These are phyloP conservation scores for Bretziella fagacearum DNA, from an alignment of 2,329 filamentous ascomycete genomes.

Conservation along the genomic window DNA sequence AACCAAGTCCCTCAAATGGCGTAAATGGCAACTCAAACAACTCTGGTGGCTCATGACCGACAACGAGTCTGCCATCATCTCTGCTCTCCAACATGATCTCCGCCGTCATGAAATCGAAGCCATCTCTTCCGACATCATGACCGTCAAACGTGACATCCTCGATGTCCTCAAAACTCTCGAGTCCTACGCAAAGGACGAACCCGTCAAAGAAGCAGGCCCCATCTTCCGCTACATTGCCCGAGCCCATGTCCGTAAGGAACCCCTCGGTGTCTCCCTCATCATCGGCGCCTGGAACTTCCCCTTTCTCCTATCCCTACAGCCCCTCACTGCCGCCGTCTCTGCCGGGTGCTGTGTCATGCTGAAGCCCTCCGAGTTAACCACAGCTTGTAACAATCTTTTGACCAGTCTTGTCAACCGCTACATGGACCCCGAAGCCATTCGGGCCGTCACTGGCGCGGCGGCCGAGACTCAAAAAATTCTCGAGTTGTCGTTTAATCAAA, in stretches of 20 bases:
- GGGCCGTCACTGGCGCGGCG: slow-evolving; percentile 21
- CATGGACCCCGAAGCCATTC: slow-evolving; percentile 25
- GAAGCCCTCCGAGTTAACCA: slow-evolving; percentile 28
- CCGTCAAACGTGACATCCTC: slow-evolving; percentile 23
- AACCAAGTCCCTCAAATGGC: slow-evolving; percentile 22
- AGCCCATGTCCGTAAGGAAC: slow-evolving; percentile 26
- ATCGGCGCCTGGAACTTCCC: slow-evolving; percentile 33
- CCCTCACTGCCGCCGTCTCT: slow-evolving; percentile 27
- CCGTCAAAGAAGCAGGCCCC: slow-evolving; percentile 18
- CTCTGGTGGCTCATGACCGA: slow-evolving; percentile 23
- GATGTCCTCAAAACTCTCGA: slow-evolving; percentile 24
- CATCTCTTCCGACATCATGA: slow-evolving; percentile 19
- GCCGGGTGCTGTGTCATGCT: slow-evolving; percentile 27
- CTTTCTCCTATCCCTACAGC: slow-evolving; percentile 23
- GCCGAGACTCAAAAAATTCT: slow-evolving; percentile 24
- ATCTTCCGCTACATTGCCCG: slow-evolving; percentile 20
- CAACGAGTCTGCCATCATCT: slow-evolving; percentile 19
- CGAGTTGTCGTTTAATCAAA: slow-evolving; percentile 25
- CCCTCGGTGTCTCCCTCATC: slow-evolving; percentile 27
- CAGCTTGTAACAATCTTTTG: slow-evolving; percentile 23
- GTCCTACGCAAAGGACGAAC: slow-evolving; percentile 24
- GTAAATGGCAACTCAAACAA: slow-evolving; percentile 25
- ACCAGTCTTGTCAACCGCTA: slow-evolving; percentile 26
- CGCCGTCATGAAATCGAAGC: slow-evolving; percentile 20
- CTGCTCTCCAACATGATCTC: slow-evolving; percentile 20